Percentiles rank a stretch among this genome's conserved stretches.
Evolutionary conservation across 2,329 filamentous ascomycete species (phyloP).

Genomic region (Trichoderma pleuroti): DNA sequence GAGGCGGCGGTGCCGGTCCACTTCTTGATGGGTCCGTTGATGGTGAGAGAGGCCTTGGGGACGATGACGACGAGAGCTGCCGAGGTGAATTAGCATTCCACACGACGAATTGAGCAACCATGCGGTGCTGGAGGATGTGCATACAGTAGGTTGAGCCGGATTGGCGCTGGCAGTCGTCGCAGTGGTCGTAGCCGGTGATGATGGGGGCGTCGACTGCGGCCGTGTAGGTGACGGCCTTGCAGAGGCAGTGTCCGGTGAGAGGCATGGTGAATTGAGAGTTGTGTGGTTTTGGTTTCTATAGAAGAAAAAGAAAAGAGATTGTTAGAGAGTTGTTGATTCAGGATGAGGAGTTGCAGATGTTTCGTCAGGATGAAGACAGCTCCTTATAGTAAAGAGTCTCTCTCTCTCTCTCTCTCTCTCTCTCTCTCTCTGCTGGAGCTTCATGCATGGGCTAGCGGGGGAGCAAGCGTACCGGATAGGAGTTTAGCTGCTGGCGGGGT

Average conservation of each 20-base stretch:
- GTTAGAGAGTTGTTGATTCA: not conserved
- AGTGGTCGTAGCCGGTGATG: conserved; percentile 65
- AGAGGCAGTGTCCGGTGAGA: conserved; percentile 68
- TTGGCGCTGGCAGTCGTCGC: conserved; percentile 70
- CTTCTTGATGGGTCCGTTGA: conserved; percentile 63
- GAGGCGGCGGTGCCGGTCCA: conserved; percentile 58
- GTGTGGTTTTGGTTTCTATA: not conserved
- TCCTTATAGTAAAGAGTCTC: not conserved
- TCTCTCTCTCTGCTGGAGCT: not conserved
- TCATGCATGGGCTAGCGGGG: conserved; percentile 5
- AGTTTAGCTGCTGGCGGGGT: conserved; percentile 18
- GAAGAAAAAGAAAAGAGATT: not conserved
- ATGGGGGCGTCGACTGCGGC: conserved; percentile 49
- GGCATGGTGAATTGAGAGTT: conserved; percentile 50
- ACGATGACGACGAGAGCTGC: conserved; percentile 65
- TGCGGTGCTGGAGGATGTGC: conserved; percentile 23
- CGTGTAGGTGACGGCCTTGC: conserved; percentile 68
- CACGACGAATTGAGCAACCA: not conserved
- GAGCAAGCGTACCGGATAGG: conserved; percentile 5
- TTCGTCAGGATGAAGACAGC: not conserved
- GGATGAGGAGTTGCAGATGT: not conserved
- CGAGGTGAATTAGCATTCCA: not conserved
- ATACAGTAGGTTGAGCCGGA: conserved; percentile 65
- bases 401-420: too few species aligned
- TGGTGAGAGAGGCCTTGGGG: conserved; percentile 60